Evolutionary conservation across 441 rosid genomes (phyloP), one percentile per base, ranked within the genome.

Genomic region (Erodium trifolium): DNA sequence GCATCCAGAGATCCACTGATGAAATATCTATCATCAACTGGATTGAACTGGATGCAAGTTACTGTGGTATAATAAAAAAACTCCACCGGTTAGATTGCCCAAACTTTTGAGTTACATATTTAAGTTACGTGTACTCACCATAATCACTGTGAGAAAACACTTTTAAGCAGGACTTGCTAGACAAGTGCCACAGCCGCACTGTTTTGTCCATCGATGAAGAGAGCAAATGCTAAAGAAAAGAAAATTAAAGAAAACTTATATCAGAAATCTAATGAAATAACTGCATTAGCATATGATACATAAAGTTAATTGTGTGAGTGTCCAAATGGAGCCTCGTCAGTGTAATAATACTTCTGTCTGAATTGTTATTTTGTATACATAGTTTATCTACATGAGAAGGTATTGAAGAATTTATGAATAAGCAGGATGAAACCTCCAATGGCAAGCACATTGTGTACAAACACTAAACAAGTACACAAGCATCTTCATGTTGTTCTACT

Each of bases 21-120:
- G 87, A 94, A 94, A 81, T 87, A 94, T 78, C 84, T 83, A 83
- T 94, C 98, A 80, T 94, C 99, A 29, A 88, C 94, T 34, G 98
- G 98, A 85, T 94, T 94, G 77, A 94, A 94, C 78, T 94, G 99
- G 86, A 94, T 90, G 86, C 97, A 92, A 73, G 98, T 94, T 67
- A 94, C 99, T 94, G 94, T 76, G 65, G 27, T 23, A 47, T 31
- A 23, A 67, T 74, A 18, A 57, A 55, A 0, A 4, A 55, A 18
- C 16, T 55, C 16, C 7, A 9, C 7, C 7, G 10, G 2, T 45
- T 45, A 45, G 51, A 23, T 23, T 23, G 27, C 27, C 27, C 1
- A 23, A 23, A 23, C 27, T 23, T 23, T 23, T 23, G 27, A 23
- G 27, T 23, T 23, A 23, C 27, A 23, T 23, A 23, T 23, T 23